Conservation (phyloP, 768 basidiomycete species). For the Saitozyma sp. region DNA sequence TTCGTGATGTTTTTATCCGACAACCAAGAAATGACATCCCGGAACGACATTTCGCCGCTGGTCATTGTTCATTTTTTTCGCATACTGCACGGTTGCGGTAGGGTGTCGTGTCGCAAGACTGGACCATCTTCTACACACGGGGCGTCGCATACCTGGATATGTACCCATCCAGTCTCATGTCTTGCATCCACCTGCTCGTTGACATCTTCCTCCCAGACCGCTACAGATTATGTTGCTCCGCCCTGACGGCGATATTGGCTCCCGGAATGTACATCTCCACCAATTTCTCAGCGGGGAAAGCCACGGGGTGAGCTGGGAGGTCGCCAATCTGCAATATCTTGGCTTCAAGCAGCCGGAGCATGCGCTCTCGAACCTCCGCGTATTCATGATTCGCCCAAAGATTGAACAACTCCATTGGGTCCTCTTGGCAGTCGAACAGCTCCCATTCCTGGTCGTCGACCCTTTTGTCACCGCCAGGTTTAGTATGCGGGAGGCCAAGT, state of each 20-base stretch:
- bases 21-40: too few species aligned
- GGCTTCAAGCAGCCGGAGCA: constrained; percentile 17
- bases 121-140: too few species aligned
- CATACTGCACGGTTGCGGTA: too few species aligned
- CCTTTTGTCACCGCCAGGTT: constrained; percentile 18
- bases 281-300: constrained; percentile 3
- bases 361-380: constrained; percentile 14
- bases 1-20: too few species aligned
- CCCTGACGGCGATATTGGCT: constrained; percentile 4
- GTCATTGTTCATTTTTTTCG: too few species aligned
- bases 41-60: too few species aligned
- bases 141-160: too few species aligned
- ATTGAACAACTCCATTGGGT: constrained; percentile 34
- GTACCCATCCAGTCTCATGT: too few species aligned
- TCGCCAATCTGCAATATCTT: constrained; percentile 35
- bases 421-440: constrained; percentile 30
- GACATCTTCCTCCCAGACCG: too few species aligned
- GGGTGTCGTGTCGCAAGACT: too few species aligned
- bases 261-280: constrained; percentile 6
- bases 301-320: constrained; percentile 17
- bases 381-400: constrained; percentile 16
- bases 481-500: constrained; percentile 17
- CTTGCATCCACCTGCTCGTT: too few species aligned
- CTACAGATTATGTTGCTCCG: constrained; percentile 5
- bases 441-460: constrained; percentile 33